Percentiles rank a stretch among this genome's conserved stretches.
These are phyloP conservation scores for Arachis hypogaea DNA, from an alignment of 306 rosid genomes.

Conservation along the genomic window DNA sequence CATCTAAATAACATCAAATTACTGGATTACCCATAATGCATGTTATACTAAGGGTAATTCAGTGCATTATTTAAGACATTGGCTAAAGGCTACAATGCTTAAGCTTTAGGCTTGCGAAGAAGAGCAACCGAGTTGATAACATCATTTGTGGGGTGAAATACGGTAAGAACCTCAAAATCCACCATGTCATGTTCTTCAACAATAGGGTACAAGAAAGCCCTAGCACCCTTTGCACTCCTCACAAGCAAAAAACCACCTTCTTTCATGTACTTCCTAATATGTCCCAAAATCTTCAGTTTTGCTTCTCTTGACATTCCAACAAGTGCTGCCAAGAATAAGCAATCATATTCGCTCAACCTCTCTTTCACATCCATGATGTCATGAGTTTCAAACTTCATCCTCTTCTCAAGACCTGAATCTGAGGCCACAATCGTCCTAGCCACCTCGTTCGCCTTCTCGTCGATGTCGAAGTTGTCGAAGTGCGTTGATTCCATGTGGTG, in stretches of 20 bases:
- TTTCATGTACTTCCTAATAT: constrained; percentile 65
- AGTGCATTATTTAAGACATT: no score
- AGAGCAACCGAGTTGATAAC: constrained; percentile 73
- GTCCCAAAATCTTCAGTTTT: constrained; percentile 60
- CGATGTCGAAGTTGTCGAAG: constrained; percentile 69
- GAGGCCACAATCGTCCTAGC: constrained; percentile 58
- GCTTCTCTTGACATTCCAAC: constrained; percentile 65
- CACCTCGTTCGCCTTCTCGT: constrained; percentile 59
- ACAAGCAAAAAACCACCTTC: constrained; percentile 62
- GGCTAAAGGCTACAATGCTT: not conserved
- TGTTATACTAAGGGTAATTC: no score
- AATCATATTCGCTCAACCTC: constrained; percentile 65
- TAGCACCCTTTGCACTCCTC: constrained; percentile 77
- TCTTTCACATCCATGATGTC: constrained; percentile 61
- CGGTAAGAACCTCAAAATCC: constrained; percentile 59
- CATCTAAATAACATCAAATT: no score
- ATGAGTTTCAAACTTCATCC: constrained; percentile 72
- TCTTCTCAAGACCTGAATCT: constrained; percentile 54
- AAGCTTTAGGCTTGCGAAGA: constrained; percentile 55
- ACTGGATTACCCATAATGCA: no score
- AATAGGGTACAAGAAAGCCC: constrained; percentile 77
- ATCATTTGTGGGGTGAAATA: constrained; percentile 69
- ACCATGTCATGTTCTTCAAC: constrained; percentile 57
- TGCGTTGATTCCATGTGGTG: constrained; percentile 64
- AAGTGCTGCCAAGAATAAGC: constrained; percentile 75